Evolutionary conservation across 768 basidiomycete genomes (phyloP).

Genomic region (Amanita pallidorosea): DNA sequence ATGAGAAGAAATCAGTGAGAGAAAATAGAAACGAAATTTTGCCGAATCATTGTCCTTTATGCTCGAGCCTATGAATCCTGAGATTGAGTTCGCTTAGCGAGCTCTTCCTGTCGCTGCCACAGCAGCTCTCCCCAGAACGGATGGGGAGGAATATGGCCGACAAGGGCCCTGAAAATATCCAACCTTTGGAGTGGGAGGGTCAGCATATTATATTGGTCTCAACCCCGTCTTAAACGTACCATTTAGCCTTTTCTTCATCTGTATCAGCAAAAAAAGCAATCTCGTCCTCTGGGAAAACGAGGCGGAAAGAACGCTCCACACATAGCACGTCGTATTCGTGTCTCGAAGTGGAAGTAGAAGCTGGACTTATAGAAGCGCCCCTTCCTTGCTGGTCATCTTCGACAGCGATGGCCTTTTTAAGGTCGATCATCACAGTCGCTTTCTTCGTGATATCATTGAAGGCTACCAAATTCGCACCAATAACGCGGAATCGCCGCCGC

Average conservation of each 20-base stretch:
- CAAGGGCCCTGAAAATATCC: conserved; percentile 70
- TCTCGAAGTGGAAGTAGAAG: conserved; percentile 28
- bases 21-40: background rate
- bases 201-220: background rate
- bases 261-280: conserved; percentile 90
- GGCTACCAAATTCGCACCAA: conserved; percentile 78
- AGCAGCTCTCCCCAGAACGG: conserved; percentile 89
- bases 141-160: conserved; percentile 86
- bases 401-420: conserved; percentile 71
- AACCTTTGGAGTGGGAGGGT: conserved; percentile 42
- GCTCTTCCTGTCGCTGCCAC: conserved; percentile 69
- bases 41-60: background rate
- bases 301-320: conserved; percentile 76
- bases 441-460: conserved; percentile 92
- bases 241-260: conserved; percentile 77
- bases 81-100: conserved; percentile 21
- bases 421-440: conserved; percentile 81
- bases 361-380: conserved; percentile 33
- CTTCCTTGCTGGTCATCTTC: conserved; percentile 64
- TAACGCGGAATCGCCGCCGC: conserved; percentile 72
- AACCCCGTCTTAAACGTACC: conserved; percentile 37
- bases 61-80: background rate
- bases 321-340: conserved; percentile 58
- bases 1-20: background rate
- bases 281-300: conserved; percentile 71